Conservation (phyloP, 2,329 filamentous ascomycete species). For the Akanthomyces muscarius region DNA sequence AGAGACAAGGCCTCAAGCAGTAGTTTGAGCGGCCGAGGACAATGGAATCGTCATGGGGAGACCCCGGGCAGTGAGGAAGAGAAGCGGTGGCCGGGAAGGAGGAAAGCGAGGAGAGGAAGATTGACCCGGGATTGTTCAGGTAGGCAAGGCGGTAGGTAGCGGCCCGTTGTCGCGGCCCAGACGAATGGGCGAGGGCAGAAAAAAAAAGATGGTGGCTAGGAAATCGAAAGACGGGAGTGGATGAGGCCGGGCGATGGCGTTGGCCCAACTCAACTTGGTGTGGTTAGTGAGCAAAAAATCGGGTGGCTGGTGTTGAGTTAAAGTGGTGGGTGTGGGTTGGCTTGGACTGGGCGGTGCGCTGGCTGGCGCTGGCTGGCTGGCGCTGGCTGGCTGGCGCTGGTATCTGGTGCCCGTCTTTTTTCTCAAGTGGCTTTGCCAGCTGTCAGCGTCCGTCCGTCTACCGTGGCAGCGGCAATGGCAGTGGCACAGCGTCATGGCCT, state of each 20-base stretch:
- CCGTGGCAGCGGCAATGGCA: not conserved
- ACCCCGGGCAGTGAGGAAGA: not conserved
- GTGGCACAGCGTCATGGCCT: not conserved
- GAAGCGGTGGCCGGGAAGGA: conserved; percentile 6
- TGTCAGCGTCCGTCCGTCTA: not conserved
- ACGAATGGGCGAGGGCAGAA: not conserved
- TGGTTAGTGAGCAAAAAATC: conserved; percentile 14
- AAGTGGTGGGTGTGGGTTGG: not conserved
- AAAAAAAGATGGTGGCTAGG: conserved; percentile 14
- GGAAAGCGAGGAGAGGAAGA: not conserved
- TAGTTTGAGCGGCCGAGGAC: conserved; percentile 6
- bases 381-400: too few relatives aligned
- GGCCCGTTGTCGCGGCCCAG: conserved; percentile 8
- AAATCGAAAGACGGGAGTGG: conserved; percentile 10
- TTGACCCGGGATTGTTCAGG: not conserved
- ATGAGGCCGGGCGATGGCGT: conserved; percentile 1
- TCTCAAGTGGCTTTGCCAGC: not conserved
- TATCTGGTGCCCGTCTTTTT: not conserved
- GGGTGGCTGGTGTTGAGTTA: conserved; percentile 8
- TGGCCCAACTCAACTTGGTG: not conserved
- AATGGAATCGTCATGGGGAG: conserved; percentile 5
- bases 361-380: not conserved
- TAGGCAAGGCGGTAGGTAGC: not conserved
- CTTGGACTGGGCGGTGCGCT: not conserved
- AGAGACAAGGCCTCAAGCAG: not conserved